phyloP scores from a whole-genome alignment of 169 alveolate species.

The Plasmodium gonderi region DNA sequence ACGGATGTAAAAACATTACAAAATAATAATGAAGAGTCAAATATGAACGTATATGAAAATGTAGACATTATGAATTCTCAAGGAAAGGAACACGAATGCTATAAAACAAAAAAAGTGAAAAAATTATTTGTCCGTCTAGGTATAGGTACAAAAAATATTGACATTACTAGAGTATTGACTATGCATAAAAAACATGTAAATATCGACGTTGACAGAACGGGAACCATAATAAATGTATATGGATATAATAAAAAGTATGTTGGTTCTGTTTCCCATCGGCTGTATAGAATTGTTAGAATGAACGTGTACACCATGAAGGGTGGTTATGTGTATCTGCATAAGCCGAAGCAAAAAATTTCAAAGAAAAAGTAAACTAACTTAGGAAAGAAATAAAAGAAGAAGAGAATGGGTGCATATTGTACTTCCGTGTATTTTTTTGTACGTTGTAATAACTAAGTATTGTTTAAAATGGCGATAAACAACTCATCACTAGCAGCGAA shows the following conservation, averaged over 20 bases:
- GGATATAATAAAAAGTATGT: slow-evolving; percentile 89
- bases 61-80: background rate
- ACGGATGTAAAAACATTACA: slow-evolving; percentile 26
- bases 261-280: slow-evolving; percentile 87
- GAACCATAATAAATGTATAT: slow-evolving; percentile 82
- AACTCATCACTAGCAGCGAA: no score
- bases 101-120: slow-evolving; percentile 82
- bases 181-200: slow-evolving; percentile 83
- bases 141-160: slow-evolving; percentile 89
- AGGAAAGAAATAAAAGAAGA: no score
- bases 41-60: background rate
- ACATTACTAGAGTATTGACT: slow-evolving; percentile 84
- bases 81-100: background rate
- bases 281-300: slow-evolving; percentile 85
- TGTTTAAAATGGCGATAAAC: no score
- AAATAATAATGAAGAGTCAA: background rate
- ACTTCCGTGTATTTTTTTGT: no score
- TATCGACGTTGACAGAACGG: slow-evolving; percentile 84
- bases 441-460: no score
- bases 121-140: slow-evolving; percentile 88
- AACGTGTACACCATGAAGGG: slow-evolving; percentile 91
- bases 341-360: slow-evolving; percentile 84
- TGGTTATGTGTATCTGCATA: slow-evolving; percentile 86
- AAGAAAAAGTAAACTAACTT: slow-evolving; percentile 80
- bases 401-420: no score